phyloP scores from a whole-genome alignment of 1,284 basidiomycete genomes.

The Boletus semigastroideus region DNA sequence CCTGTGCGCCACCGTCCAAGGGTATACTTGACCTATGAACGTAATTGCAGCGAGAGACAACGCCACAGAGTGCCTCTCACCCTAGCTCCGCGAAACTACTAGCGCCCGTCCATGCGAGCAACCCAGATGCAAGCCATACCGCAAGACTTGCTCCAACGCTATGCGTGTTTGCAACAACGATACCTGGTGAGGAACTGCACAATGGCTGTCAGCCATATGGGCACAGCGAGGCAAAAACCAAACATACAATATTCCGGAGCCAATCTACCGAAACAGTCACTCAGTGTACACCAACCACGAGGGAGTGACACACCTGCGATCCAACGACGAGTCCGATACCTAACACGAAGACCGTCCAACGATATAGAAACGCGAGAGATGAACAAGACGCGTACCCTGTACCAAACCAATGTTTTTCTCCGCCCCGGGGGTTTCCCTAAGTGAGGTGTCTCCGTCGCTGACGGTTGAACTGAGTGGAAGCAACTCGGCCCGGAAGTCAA shows the following conservation, averaged over 20 bases:
- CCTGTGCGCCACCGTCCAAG: slow-evolving; percentile 89
- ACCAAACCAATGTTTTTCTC: slow-evolving; percentile 78
- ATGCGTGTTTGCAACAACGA: slow-evolving; percentile 85
- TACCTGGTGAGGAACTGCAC: slow-evolving; percentile 80
- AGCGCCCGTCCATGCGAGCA: slow-evolving; percentile 92
- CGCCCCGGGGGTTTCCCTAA: slow-evolving; percentile 47
- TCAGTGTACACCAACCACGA: background rate
- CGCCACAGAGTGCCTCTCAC: slow-evolving; percentile 40
- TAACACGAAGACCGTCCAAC: slow-evolving; percentile 30
- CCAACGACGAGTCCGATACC: slow-evolving; percentile 86
- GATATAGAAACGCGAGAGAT: background rate
- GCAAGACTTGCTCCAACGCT: slow-evolving; percentile 81
- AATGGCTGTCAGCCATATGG: slow-evolving; percentile 1
- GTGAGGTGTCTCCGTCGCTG: slow-evolving; percentile 55
- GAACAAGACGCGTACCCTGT: slow-evolving; percentile 57
- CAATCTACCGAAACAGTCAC: slow-evolving; percentile 52
- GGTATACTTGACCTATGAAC: slow-evolving; percentile 53
- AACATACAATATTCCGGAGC: slow-evolving; percentile 87
- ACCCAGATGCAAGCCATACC: slow-evolving; percentile 79
- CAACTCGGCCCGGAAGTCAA: slow-evolving; percentile 76
- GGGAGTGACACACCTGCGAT: slow-evolving; percentile 52
- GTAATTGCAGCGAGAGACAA: background rate
- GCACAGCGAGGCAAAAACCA: background rate
- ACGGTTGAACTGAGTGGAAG: slow-evolving; percentile 76
- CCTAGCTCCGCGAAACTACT: slow-evolving; percentile 90